These are phyloP conservation scores for Fraxinus paxiana DNA, from an alignment of 305 asterid species.

Conservation along the genomic window DNA sequence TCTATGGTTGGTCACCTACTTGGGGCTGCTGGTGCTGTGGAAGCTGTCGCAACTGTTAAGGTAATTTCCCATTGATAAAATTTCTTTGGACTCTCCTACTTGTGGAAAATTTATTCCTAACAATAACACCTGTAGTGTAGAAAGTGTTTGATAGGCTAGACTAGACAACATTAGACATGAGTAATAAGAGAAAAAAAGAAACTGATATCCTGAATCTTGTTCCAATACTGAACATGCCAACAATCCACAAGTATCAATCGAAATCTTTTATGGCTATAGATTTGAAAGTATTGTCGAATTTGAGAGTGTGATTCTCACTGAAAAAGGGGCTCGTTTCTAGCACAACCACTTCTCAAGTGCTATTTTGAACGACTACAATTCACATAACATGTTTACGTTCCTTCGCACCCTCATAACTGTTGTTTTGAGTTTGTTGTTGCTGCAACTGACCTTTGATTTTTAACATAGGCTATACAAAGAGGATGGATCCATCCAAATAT, in stretches of 20 bases:
- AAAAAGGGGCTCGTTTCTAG: neutral
- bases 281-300: neutral
- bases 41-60: constrained; percentile 46
- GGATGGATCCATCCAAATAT: constrained; percentile 47
- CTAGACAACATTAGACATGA: neutral
- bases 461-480: constrained; percentile 33
- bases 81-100: neutral
- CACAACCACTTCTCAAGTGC: neutral
- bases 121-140: neutral
- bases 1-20: constrained; percentile 47
- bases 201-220: no score
- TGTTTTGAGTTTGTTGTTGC: neutral
- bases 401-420: neutral
- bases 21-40: constrained; percentile 51
- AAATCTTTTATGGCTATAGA: neutral
- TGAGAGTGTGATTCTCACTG: neutral
- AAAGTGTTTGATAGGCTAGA: neutral
- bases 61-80: constrained; percentile 18
- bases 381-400: neutral
- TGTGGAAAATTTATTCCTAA: neutral
- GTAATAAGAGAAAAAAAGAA: no score
- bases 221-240: neutral
- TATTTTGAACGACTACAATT: neutral
- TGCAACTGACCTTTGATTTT: neutral
- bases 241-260: neutral